Percentiles rank a stretch among this genome's conserved stretches.
Evolutionary conservation across 2,329 filamentous ascomycete genomes (phyloP).

Genomic region (Colletotrichum abscissum): DNA sequence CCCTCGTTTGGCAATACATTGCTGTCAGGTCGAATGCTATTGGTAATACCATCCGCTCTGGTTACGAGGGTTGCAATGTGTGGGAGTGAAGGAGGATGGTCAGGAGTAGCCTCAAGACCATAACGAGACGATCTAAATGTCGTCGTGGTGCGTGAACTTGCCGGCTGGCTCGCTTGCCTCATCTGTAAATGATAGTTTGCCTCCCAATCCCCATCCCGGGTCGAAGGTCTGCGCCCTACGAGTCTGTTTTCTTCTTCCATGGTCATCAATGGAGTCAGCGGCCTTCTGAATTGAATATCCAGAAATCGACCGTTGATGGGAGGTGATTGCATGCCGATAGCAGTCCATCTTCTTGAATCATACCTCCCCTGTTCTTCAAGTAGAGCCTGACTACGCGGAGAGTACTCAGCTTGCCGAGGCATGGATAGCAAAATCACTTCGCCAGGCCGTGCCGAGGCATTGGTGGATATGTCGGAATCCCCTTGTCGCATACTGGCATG

Average conservation of each 20-base stretch:
- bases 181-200: not conserved
- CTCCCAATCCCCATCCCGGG: not conserved
- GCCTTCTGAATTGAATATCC: not conserved
- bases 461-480: slow-evolving; percentile 20
- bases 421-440: slow-evolving; percentile 7
- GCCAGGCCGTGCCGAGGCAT: not conserved
- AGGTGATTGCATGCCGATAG: slow-evolving; percentile 19
- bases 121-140: not conserved
- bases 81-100: not conserved
- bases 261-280: slow-evolving; percentile 18
- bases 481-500: not conserved
- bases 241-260: slow-evolving; percentile 26
- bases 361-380: not conserved
- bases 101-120: not conserved
- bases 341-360: slow-evolving; percentile 23
- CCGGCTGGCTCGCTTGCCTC: not conserved
- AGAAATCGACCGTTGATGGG: not conserved
- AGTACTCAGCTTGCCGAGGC: not conserved
- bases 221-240: not conserved
- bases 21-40: slow-evolving; percentile 4
- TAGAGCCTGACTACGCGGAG: not conserved
- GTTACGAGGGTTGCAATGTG: not conserved
- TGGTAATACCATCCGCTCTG: not conserved
- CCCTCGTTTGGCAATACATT: slow-evolving; percentile 21
- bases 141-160: not conserved